Evolutionary conservation across 2,329 filamentous ascomycete genomes (phyloP), one percentile per base, ranked within the genome.

Genomic region (Neobulgaria alba): DNA sequence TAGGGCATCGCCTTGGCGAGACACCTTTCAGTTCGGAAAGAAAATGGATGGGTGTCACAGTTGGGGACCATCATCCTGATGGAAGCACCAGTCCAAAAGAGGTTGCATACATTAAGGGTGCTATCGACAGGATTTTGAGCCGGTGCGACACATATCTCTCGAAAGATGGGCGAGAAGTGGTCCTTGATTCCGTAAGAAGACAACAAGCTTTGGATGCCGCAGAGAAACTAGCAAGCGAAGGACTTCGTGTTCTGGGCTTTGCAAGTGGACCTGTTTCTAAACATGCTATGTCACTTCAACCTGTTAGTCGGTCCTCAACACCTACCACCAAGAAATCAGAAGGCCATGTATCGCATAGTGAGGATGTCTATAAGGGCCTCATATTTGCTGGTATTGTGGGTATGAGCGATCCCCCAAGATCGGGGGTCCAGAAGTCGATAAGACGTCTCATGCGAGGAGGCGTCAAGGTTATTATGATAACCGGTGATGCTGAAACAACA

Each of bases 391-490:
- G 92, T 3, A 65, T 96, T 19, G 87, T 96, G 19, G 92, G 92
- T 35, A 98, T 98, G 90, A 95, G 87, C 52, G 92, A 98, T 60
- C 92, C 92, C 3, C 92, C 92, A 2, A 75, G 92, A 36, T 86
- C 88, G 50, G 88, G 88, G 32, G 92, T 98, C 7, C 84, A 87
- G 51, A 81, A 82, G 48, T 88, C 90, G 4, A 95, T 98, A 52
- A 76, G 86, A 52, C 82, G 84, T 47, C 68, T 98, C 41, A 90
- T 96, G 82, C 79, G 87, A 36, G 92, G 92, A 39, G 90, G 90
- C 29, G 92, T 98, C 48, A 92, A 88, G 61, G 86, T 98, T 35
- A 93, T 98, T 54, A 98, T 98, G 92, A 96, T 98, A 52, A 98
- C 92, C 8, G 92, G 92, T 43, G 92, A 98, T 61, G 87, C 92